Evolutionary conservation across 1,284 basidiomycete species (phyloP), one percentile per base, ranked within the genome.

Genomic region (Ganoderma lingzhi): DNA sequence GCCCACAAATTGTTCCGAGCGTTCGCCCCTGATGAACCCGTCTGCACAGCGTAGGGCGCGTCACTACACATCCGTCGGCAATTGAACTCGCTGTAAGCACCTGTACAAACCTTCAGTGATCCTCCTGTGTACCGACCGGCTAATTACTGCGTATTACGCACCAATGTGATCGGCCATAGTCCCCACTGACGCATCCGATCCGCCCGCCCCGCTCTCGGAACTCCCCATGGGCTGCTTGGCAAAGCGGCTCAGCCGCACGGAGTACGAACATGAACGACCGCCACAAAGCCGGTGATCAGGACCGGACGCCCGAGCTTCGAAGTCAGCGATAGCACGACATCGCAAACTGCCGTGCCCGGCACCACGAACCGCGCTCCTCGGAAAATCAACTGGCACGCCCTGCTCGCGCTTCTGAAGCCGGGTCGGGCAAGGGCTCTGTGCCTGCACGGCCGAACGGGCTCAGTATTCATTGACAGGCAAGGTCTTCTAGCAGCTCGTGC

Each of bases 261-360:
- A 14, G 10, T 41, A 35, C 35, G 35, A 35, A 35, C 35, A 35
- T 35, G 35, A 8, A 35, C 35, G 35, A 35, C 35, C 35, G 19
- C 30, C 35, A 39, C 56, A n/a, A n/a, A 35, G 56, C 9, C 35
- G 28, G 56, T 17, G 19, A 17, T 39, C 56, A 59, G 19, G 56
- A 39, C 56, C 56, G 56, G 56, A 59, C 35, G 35, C 56, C 56
- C 37, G 56, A 59, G 23, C 56, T 59, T 59, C 30, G 17, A 39
- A 39, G 56, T 59, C 56, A 35, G 56, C 56, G 56, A 59, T 5
- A 23, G 2, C 19, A 2, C 56, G 19, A 10, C n/a, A 4, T 39
- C 56, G 56, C 17, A 8, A 19, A 37, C 35, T 39, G 56, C 56
- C 35, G 56, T 37, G 35, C n/a, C 19, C 56, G 48, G 48, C 28